Evolutionary conservation across 768 basidiomycete species (phyloP).

Genomic region (Termitomyces sp.): DNA sequence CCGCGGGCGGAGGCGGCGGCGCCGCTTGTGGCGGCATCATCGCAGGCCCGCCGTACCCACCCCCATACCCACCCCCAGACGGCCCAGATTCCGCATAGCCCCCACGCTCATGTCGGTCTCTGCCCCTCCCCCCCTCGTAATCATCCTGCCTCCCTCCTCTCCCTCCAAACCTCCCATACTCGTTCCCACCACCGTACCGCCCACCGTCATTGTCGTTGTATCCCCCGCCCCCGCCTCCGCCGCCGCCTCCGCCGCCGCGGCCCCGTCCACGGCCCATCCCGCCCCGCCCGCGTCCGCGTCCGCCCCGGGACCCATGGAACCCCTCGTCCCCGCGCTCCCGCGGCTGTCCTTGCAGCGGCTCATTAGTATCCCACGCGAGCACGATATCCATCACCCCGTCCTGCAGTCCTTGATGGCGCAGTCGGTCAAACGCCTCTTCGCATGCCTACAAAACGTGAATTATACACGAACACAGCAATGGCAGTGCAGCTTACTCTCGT

Average conservation of each 20-base stretch:
- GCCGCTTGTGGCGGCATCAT: conserved; percentile 11
- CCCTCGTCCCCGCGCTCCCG: conserved; percentile 30
- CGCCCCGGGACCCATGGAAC: conserved; percentile 29
- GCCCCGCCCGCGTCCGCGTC: conserved; percentile 38
- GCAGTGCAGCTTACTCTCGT: conserved; percentile 50
- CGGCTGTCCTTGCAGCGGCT: conserved; percentile 30
- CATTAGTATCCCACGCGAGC: conserved; percentile 78
- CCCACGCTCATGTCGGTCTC: conserved; percentile 10
- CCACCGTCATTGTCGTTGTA: conserved; percentile 45
- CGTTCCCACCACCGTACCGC: conserved; percentile 33
- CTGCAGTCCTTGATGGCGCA: conserved; percentile 73
- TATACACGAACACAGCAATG: too few species aligned
- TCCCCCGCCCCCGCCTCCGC: conserved; percentile 11
- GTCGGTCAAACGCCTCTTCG: conserved; percentile 71
- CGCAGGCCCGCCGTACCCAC: conserved; percentile 21
- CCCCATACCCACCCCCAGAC: conserved; percentile 24
- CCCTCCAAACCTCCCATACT: conserved; percentile 37
- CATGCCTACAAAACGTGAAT: conserved; percentile 44
- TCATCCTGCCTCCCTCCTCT: conserved; percentile 39
- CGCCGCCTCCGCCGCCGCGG: conserved; percentile 10
- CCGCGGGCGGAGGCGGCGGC: conserved; percentile 24
- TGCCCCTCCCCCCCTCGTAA: conserved; percentile 34
- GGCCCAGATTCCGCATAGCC: conserved; percentile 16
- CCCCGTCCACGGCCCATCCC: conserved; percentile 33
- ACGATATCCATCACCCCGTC: conserved; percentile 88